These are phyloP conservation scores for Blastobotrys malaysiensis DNA, from an alignment of 1,139 yeast species.

Conservation along the genomic window DNA sequence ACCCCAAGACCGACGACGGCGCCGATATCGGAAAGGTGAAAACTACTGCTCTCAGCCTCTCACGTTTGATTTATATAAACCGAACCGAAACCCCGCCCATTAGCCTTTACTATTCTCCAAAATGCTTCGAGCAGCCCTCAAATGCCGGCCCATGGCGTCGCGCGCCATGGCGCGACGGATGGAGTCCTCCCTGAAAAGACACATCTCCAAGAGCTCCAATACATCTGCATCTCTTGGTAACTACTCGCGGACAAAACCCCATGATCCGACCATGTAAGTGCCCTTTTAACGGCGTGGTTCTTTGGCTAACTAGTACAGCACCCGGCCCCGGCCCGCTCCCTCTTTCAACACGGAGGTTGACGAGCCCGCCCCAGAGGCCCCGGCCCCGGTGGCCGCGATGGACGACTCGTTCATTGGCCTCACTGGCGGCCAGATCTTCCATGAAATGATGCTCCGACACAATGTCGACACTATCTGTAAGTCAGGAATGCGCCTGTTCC, in stretches of 20 bases:
- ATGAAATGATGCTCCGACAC: slow-evolving; percentile 97
- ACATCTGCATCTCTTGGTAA: background rate
- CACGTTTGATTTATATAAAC: background rate
- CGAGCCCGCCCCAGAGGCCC: slow-evolving; percentile 2
- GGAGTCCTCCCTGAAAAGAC: background rate
- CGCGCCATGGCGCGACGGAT: background rate
- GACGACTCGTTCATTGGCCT: slow-evolving; percentile 64
- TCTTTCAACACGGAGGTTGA: slow-evolving; percentile 35
- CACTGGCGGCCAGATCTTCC: slow-evolving; percentile 96
- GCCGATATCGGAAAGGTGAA: slow-evolving; percentile 4
- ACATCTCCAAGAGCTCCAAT: background rate
- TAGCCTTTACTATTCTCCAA: background rate
- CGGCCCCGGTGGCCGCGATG: slow-evolving; percentile 21
- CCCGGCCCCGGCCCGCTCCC: slow-evolving; percentile 51
- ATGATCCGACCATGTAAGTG: background rate
- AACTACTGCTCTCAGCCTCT: background rate
- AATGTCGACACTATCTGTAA: slow-evolving; percentile 93
- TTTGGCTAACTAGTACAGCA: slow-evolving; percentile 2
- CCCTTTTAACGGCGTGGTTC: background rate
- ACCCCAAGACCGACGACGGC: slow-evolving; percentile 1
- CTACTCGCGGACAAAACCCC: background rate
- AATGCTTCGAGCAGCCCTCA: slow-evolving; percentile 12
- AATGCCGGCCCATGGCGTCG: slow-evolving; percentile 3
- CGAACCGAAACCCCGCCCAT: too few species aligned
- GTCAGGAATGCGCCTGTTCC: slow-evolving; percentile 28